Percentiles rank a stretch among this genome's conserved stretches.
phyloP scores from a whole-genome alignment of 805 yeast species.

The Candida morakotiae region DNA sequence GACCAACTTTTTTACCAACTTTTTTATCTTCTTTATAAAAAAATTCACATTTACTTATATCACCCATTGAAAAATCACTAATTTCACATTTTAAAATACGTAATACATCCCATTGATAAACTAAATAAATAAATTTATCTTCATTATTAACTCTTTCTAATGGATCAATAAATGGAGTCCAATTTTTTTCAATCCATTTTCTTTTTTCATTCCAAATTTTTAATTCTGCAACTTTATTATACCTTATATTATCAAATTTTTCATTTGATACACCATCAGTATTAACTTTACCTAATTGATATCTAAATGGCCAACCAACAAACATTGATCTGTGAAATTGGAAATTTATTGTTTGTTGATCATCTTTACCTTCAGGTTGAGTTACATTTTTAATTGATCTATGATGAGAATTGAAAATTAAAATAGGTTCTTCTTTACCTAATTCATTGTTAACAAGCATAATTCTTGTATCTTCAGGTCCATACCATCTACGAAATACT shows the following conservation, averaged over 20 bases:
- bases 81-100: slow-evolving; percentile 23
- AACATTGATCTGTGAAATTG: slow-evolving; percentile 24
- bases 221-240: slow-evolving; percentile 19
- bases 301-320: slow-evolving; percentile 29
- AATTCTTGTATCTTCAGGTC: slow-evolving; percentile 27
- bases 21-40: slow-evolving; percentile 2
- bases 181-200: slow-evolving; percentile 25
- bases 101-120: slow-evolving; percentile 30
- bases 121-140: slow-evolving; percentile 26
- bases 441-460: slow-evolving; percentile 16
- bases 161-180: slow-evolving; percentile 36
- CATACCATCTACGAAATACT: slow-evolving; percentile 11
- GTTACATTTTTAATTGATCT: slow-evolving; percentile 9
- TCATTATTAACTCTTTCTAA: slow-evolving; percentile 17
- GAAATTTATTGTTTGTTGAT: background rate
- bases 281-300: slow-evolving; percentile 25
- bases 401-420: slow-evolving; percentile 10
- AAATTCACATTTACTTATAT: slow-evolving; percentile 3
- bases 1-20: slow-evolving; percentile 20
- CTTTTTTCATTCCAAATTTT: slow-evolving; percentile 9
- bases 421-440: slow-evolving; percentile 16
- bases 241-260: slow-evolving; percentile 13
- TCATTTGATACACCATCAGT: slow-evolving; percentile 17
- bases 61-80: slow-evolving; percentile 10
- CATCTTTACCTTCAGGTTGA: slow-evolving; percentile 5